phyloP scores from a whole-genome alignment of 495 filamentous ascomycete species.

The Penicillium bialowiezense region DNA sequence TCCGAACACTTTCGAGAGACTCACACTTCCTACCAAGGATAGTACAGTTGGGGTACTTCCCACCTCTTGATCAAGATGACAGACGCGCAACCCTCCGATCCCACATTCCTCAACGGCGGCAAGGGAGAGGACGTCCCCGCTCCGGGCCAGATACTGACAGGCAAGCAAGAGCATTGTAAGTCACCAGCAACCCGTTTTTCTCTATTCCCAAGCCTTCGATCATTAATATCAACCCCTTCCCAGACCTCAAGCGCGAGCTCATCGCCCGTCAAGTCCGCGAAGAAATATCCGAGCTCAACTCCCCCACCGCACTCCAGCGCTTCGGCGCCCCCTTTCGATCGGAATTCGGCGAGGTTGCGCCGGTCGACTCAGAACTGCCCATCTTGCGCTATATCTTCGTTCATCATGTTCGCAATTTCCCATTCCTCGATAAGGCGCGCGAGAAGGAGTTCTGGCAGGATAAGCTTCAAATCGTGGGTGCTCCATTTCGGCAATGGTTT shows the following conservation, averaged over 20 bases:
- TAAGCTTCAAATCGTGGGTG: constrained; percentile 86
- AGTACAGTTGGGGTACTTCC: too few relatives aligned
- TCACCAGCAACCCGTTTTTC: not conserved
- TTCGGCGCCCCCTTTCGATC: constrained; percentile 96
- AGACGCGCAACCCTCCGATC: not conserved
- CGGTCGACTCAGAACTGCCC: constrained; percentile 90
- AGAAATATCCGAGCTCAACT: constrained; percentile 89
- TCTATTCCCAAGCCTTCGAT: not conserved
- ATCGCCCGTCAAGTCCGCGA: constrained; percentile 81
- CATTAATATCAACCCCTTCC: not conserved
- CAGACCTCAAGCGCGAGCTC: constrained; percentile 95
- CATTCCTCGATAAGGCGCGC: constrained; percentile 89
- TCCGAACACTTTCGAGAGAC: not conserved
- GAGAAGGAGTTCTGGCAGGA: constrained; percentile 99
- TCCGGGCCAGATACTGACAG: constrained; percentile 65
- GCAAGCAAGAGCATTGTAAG: constrained; percentile 97
- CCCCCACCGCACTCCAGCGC: constrained; percentile 87
- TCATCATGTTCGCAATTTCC: constrained; percentile 95
- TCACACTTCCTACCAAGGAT: too few relatives aligned
- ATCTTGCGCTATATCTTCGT: constrained; percentile 97
- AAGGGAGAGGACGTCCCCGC: constrained; percentile 15
- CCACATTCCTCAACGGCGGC: constrained; percentile 9
- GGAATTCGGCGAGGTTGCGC: constrained; percentile 86
- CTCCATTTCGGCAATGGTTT: not conserved
- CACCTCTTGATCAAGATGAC: constrained; percentile 1